A percentile compares a stretch with the other conserved stretches of the same genome.
Conservation (phyloP, 768 basidiomycete species). For the Trametes gibbosa region DNA sequence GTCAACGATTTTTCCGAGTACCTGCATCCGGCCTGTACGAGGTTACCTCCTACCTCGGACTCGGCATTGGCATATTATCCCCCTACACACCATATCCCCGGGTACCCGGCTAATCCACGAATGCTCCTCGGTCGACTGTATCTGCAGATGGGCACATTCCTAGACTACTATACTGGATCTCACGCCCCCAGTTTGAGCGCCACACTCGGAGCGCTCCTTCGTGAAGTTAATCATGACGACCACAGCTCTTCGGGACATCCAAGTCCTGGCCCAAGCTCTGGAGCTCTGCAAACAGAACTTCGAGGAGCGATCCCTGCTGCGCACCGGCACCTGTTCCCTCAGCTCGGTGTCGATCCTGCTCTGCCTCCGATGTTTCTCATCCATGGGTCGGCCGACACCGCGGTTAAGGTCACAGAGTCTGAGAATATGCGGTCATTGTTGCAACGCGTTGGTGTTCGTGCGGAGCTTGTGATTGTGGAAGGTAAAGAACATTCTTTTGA, state of each 20-base stretch:
- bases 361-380: slow-evolving; percentile 49
- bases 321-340: slow-evolving; percentile 45
- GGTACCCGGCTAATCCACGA: slow-evolving; percentile 60
- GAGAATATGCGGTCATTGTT: slow-evolving; percentile 35
- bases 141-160: slow-evolving; percentile 52
- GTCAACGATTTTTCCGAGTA: slow-evolving; percentile 44
- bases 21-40: slow-evolving; percentile 40
- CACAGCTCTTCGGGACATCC: too few relatives aligned
- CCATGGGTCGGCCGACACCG: slow-evolving; percentile 49
- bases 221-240: too few relatives aligned
- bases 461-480: slow-evolving; percentile 37
- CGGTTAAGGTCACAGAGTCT: slow-evolving; percentile 44
- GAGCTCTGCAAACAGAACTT: not conserved
- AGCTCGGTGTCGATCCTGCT: slow-evolving; percentile 33
- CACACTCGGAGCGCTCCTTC: slow-evolving; percentile 29
- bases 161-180: slow-evolving; percentile 57
- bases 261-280: too few relatives aligned
- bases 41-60: slow-evolving; percentile 33
- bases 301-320: slow-evolving; percentile 27
- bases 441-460: slow-evolving; percentile 34
- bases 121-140: slow-evolving; percentile 58
- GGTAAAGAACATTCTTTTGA: slow-evolving; percentile 58
- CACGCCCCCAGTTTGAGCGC: slow-evolving; percentile 47
- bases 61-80: slow-evolving; percentile 50
- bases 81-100: slow-evolving; percentile 44